Evolutionary conservation across 179 eudicot genomes (phyloP).

Genomic region (Spinacia oleracea): DNA sequence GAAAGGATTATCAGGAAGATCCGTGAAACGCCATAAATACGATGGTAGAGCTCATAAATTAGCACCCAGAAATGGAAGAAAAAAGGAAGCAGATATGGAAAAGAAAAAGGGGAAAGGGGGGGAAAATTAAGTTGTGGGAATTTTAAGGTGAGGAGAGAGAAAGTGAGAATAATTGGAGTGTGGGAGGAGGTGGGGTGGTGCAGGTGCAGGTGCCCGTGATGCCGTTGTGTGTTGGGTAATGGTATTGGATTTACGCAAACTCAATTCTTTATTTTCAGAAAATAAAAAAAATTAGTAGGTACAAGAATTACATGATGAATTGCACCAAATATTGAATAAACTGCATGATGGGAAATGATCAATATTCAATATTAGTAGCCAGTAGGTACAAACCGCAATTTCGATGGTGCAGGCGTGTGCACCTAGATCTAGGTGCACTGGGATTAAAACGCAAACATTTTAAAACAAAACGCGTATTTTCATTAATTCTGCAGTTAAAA

Average conservation of each 20-base stretch:
- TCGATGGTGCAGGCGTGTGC: too few species aligned
- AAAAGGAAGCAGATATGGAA: background rate
- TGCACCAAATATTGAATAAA: too few species aligned
- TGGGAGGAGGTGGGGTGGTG: conserved; percentile 16
- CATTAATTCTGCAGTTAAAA: too few species aligned
- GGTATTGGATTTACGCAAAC: conserved; percentile 17
- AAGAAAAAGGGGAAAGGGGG: background rate
- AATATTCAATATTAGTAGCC: too few species aligned
- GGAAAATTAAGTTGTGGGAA: conserved; percentile 27
- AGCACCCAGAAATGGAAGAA: conserved; percentile 24
- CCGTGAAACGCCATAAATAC: conserved; percentile 43
- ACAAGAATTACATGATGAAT: background rate
- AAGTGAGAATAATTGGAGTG: conserved; percentile 29
- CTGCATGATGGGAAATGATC: too few species aligned
- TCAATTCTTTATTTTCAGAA: background rate
- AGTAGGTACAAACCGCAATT: background rate
- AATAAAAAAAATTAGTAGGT: background rate
- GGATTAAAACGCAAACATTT: too few species aligned
- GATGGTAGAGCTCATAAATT: conserved; percentile 30
- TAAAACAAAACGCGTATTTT: too few species aligned
- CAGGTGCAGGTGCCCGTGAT: conserved; percentile 9
- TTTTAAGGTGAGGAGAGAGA: conserved; percentile 5
- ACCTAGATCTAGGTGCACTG: too few species aligned
- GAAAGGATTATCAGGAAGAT: conserved; percentile 30
- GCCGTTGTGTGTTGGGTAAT: conserved; percentile 18